A percentile compares a stretch with the other conserved stretches of the same genome.
Evolutionary conservation across 805 yeast genomes (phyloP).

Genomic region (Brettanomyces bruxellensis): DNA sequence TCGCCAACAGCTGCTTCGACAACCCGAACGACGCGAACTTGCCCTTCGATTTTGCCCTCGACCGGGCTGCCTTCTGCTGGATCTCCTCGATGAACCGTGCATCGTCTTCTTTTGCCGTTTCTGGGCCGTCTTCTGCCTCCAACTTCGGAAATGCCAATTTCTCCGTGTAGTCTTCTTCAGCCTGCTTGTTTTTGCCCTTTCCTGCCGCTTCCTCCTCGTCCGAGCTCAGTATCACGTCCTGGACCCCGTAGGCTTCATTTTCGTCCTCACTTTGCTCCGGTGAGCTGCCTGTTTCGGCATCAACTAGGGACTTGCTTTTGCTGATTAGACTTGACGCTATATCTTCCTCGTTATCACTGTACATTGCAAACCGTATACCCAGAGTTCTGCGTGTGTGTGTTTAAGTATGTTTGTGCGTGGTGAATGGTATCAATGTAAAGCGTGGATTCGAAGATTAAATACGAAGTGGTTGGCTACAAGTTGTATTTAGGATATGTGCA

Average conservation of each 20-base stretch:
- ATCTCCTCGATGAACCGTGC: conserved; percentile 10
- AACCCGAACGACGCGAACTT: conserved; percentile 88
- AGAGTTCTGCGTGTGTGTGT: too few species aligned
- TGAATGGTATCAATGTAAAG: too few species aligned
- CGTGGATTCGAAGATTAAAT: too few species aligned
- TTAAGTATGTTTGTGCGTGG: too few species aligned
- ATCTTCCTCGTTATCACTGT: conserved; percentile 40
- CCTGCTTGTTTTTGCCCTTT: conserved; percentile 12
- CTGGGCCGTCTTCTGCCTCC: conserved; percentile 37
- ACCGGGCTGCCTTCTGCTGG: conserved; percentile 18
- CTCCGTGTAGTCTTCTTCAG: conserved; percentile 5
- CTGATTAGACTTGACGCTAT: conserved; percentile 55
- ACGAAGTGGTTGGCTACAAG: too few species aligned
- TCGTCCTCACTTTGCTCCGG: conserved; percentile 5
- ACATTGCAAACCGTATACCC: background rate
- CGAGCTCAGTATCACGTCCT: conserved; percentile 44
- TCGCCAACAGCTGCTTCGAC: conserved; percentile 58
- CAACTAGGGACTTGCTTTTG: conserved; percentile 17
- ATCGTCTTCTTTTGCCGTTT: conserved; percentile 13
- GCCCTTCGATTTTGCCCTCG: conserved; percentile 56
- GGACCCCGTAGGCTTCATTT: conserved; percentile 23
- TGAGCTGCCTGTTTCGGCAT: conserved; percentile 6
- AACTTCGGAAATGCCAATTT: conserved; percentile 26
- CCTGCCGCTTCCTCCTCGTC: conserved; percentile 37
- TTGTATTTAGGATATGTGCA: too few species aligned